A percentile compares a stretch with the other conserved stretches of the same genome.
These are phyloP conservation scores for Annulohypoxylon maeteangense DNA, from an alignment of 495 filamentous ascomycete species.

Conservation along the genomic window DNA sequence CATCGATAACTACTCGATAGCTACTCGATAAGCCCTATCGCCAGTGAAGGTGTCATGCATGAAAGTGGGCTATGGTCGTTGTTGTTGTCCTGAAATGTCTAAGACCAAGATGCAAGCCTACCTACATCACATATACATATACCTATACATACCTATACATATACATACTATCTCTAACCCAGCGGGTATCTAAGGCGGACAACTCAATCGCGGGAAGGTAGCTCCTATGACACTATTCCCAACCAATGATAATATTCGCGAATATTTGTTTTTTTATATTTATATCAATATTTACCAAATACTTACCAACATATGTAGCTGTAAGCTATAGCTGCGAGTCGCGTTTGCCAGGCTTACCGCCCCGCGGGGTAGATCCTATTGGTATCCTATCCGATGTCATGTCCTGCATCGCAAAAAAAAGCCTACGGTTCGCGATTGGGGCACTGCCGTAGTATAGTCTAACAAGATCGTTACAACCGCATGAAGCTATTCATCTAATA, in stretches of 20 bases:
- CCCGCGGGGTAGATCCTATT: conserved; percentile 38
- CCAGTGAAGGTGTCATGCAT: conserved; percentile 42
- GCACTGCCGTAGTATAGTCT: background rate
- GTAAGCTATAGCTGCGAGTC: conserved; percentile 4
- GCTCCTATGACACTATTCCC: conserved; percentile 21
- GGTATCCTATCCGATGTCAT: conserved; percentile 25
- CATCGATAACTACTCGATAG: conserved; percentile 29
- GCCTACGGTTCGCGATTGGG: background rate
- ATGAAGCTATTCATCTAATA: background rate
- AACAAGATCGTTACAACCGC: background rate
- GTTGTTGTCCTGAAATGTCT: conserved; percentile 40
- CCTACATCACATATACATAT: conserved; percentile 20
- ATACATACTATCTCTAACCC: conserved; percentile 13
- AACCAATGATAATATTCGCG: conserved; percentile 26
- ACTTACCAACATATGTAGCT: conserved; percentile 20
- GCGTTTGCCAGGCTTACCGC: conserved; percentile 31
- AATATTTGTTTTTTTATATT: no score
- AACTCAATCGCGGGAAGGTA: conserved; percentile 25
- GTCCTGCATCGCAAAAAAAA: background rate
- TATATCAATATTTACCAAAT: conserved; percentile 8
- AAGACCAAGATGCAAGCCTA: conserved; percentile 34
- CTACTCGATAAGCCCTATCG: conserved; percentile 43
- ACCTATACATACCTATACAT: background rate
- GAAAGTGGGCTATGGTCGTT: conserved; percentile 35
- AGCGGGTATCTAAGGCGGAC: conserved; percentile 23